These are phyloP conservation scores for Penicillium verhagenii DNA, from an alignment of 495 filamentous ascomycete genomes.

Conservation along the genomic window DNA sequence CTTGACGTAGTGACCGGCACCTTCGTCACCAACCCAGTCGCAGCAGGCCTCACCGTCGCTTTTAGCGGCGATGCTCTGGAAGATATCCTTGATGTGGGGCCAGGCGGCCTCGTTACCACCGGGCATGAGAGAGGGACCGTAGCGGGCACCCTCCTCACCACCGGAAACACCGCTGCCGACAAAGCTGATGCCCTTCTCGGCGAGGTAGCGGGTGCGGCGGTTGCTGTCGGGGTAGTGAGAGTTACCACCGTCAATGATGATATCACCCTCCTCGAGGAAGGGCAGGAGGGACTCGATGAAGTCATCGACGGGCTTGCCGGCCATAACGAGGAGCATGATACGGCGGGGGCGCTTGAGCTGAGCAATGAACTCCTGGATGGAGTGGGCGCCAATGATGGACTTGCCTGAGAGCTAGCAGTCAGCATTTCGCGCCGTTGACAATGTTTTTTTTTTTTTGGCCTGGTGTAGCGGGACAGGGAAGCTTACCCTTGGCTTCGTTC, in stretches of 20 bases:
- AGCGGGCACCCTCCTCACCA: conserved; percentile 98
- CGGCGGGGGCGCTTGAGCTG: conserved; percentile 96
- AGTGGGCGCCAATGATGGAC: conserved; percentile 89
- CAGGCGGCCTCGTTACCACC: conserved; percentile 97
- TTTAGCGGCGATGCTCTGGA: conserved; percentile 97
- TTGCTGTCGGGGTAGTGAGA: conserved; percentile 99
- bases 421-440: conserved; percentile 10
- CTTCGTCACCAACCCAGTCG: conserved; percentile 99
- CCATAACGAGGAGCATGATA: conserved; percentile 97
- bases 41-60: conserved; percentile 95
- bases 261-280: conserved; percentile 85
- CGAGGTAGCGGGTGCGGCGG: conserved; percentile 85
- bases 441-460: background rate
- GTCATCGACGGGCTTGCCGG: conserved; percentile 94
- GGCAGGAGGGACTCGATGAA: conserved; percentile 96
- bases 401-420: conserved; percentile 59
- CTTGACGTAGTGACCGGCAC: conserved; percentile 99
- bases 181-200: conserved; percentile 86
- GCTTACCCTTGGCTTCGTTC: conserved; percentile 85
- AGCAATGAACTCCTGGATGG: conserved; percentile 85
- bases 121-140: conserved; percentile 96
- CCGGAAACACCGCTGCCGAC: conserved; percentile 97
- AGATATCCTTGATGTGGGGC: conserved; percentile 98
- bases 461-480: no score
- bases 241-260: conserved; percentile 99